Percentiles rank a stretch among this genome's conserved stretches.
phyloP scores from a whole-genome alignment of 345 rosid genomes.

The Salix dunnii region DNA sequence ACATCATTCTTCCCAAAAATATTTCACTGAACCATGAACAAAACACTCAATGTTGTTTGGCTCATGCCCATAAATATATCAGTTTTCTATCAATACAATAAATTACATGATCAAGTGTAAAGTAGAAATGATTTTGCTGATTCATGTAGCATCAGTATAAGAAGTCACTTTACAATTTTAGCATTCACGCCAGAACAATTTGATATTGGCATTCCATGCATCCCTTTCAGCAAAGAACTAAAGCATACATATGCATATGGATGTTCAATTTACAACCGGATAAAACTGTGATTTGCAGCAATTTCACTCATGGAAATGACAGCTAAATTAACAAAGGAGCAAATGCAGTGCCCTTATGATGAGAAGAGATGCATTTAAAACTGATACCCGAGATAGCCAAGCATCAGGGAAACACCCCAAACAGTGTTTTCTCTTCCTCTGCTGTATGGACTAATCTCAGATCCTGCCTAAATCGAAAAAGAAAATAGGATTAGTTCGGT shows the following conservation, averaged over 20 bases:
- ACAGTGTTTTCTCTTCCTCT: slow-evolving; percentile 90
- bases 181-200: slow-evolving; percentile 1
- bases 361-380: slow-evolving; percentile 16
- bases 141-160: not conserved
- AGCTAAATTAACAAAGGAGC: not conserved
- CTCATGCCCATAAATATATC: not conserved
- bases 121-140: not conserved
- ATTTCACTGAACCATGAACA: not conserved
- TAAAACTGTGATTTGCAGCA: not conserved
- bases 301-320: not conserved
- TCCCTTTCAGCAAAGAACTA: not conserved
- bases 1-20: not conserved
- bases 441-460: slow-evolving; percentile 72
- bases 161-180: not conserved
- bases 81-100: not conserved
- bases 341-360: slow-evolving; percentile 4
- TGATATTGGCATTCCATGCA: not conserved
- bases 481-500: slow-evolving; percentile 12
- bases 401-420: slow-evolving; percentile 90
- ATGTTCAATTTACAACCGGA: not conserved
- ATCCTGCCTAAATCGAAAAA: slow-evolving; percentile 58
- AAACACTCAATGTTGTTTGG: not conserved
- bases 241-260: not conserved
- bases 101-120: not conserved
- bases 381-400: slow-evolving; percentile 86